Evolutionary conservation across 352 stramenopile genomes (phyloP).

Genomic region (Globisporangium middletonii): DNA sequence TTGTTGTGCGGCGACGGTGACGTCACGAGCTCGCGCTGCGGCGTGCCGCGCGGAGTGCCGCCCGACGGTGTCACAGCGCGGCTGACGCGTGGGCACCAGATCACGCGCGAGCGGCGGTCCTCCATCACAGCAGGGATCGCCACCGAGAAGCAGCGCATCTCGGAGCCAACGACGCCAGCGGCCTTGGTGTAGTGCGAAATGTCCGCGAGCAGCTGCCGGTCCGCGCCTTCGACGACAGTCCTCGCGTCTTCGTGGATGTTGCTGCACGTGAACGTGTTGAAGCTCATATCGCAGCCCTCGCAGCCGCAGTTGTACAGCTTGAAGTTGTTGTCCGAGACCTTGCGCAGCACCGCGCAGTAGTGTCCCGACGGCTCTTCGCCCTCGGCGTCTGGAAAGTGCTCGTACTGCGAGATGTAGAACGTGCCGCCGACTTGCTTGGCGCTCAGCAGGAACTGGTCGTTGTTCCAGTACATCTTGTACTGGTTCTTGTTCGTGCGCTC

Average conservation of each 20-base stretch:
- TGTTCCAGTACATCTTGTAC: conserved; percentile 87
- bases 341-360: conserved; percentile 78
- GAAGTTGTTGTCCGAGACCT: conserved; percentile 73
- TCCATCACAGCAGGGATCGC: conserved; percentile 80
- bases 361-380: conserved; percentile 45
- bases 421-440: conserved; percentile 76
- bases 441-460: conserved; percentile 79
- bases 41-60: conserved; percentile 52
- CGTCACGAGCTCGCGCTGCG: conserved; percentile 48
- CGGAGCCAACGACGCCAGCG: conserved; percentile 61
- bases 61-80: conserved; percentile 49
- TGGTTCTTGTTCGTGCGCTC: conserved; percentile 81
- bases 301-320: conserved; percentile 85
- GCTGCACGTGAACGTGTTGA: conserved; percentile 78
- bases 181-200: conserved; percentile 84
- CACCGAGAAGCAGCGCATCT: conserved; percentile 82
- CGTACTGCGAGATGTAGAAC: conserved; percentile 89
- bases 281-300: conserved; percentile 82
- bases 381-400: conserved; percentile 73
- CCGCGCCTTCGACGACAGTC: conserved; percentile 34
- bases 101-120: conserved; percentile 65
- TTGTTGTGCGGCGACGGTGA: conserved; percentile 68
- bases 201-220: conserved; percentile 78
- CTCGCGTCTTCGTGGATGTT: conserved; percentile 57
- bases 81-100: conserved; percentile 79